A percentile compares a stretch with the other conserved stretches of the same genome.
Evolutionary conservation across 2,329 filamentous ascomycete species (phyloP).

Genomic region (Colletotrichum magnum): DNA sequence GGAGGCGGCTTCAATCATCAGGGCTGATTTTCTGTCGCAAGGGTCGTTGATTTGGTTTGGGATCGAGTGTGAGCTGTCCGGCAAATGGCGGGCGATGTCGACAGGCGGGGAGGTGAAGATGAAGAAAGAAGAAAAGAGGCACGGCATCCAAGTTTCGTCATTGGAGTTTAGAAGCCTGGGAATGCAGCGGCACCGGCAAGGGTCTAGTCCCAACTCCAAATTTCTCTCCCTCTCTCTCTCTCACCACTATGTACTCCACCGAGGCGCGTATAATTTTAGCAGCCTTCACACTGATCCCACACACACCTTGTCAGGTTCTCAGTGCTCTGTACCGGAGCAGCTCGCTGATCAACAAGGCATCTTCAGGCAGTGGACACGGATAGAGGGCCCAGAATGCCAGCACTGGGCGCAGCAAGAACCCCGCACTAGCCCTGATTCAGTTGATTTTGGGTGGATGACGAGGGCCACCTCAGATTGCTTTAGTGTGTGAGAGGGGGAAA

Average conservation of each 20-base stretch:
- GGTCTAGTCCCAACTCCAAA: conserved; percentile 27
- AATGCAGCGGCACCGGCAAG: conserved; percentile 11
- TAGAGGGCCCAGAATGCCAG: conserved; percentile 23
- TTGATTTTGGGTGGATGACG: not conserved
- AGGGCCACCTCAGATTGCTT: not conserved
- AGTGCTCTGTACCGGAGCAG: conserved; percentile 12
- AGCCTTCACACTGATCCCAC: conserved; percentile 1
- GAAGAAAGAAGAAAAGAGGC: conserved; percentile 33
- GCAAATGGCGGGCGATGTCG: too few species aligned
- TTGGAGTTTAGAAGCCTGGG: conserved; percentile 20
- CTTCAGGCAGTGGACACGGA: not conserved
- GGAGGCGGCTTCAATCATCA: conserved; percentile 39
- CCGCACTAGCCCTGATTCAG: conserved; percentile 42
- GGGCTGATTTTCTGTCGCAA: conserved; percentile 18
- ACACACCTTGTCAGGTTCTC: conserved; percentile 3
- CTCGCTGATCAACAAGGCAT: conserved; percentile 1
- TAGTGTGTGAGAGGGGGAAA: not conserved
- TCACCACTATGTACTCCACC: conserved; percentile 7
- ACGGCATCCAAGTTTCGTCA: conserved; percentile 35
- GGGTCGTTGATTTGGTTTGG: conserved; percentile 3
- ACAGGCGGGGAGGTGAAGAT: conserved; percentile 9
- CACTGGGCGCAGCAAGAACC: conserved; percentile 38
- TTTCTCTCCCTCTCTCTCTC: conserved; percentile 8
- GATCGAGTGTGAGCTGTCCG: not conserved
- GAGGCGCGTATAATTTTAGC: conserved; percentile 33